Base-by-base conservation (phyloP, 2,329 filamentous ascomycete species). In the Mycocentrospora acerina region DNA sequence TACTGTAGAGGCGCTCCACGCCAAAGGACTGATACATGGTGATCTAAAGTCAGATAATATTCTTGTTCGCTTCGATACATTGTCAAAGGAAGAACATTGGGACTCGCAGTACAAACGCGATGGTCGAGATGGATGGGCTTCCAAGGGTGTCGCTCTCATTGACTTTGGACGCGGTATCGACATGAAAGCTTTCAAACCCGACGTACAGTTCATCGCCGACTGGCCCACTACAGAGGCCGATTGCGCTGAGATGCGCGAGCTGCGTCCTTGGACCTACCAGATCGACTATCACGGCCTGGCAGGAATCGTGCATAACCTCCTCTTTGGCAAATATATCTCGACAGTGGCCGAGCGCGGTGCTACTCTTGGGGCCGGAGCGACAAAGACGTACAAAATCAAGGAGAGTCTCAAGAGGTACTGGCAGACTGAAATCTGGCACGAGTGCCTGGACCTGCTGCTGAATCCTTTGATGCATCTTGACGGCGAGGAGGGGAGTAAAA, bases 41-140 rank as follows among this genome's bases (percentile, higher is more conserved):
- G 93, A 98, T 60, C 77, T 98, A 53, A 98, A 98, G 71, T 83
- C 87, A 1, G 93, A 98, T 69, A 98, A 98, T 63, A 91, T 94
- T 55, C 81, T 98, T 2, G 80, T 97, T 4, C 87, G 93, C 4
- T 82, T 97, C 14, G 85, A 90, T 37, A 62, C 75, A 8, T 61
- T 70, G 9, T 53, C 51, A 12, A 57, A 56, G 16, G 66, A 68
- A 33, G 72, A 71, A 22, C 58, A 70, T 17, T 82, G 86, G 68
- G 70, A 74, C 11, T 65, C 75, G 1, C 80, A 83, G 43, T 97
- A 91, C 74, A 77, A 77, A 8, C 79, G 83, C 2, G 82, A 86
- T 42, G 93, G 93, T 15, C 74, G 75, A 1, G 79, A 81, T 30
- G 89, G 90, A 24, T 98, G 93, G 93, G 71, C 75, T 1, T 75